Base-by-base conservation (phyloP, 2,329 filamentous ascomycete genomes). In the Parastagonospora avenae region DNA sequence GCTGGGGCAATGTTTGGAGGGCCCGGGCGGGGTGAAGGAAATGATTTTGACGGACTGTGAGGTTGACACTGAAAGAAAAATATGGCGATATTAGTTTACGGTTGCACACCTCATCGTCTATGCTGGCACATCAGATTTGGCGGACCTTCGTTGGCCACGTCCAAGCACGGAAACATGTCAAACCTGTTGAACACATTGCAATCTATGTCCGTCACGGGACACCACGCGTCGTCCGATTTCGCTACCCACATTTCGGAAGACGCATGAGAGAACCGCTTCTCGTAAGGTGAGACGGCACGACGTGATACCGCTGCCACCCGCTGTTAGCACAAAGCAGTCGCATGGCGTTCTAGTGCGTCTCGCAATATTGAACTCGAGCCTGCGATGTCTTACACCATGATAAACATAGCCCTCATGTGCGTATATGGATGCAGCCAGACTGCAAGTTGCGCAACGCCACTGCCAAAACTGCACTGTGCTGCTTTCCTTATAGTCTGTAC, bases 311-410 rank as follows among this genome's bases (percentile, higher is more conserved):
- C 35, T 42, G 32, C 30, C 41, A 42, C 31, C 54, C 48, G 41
- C 31, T 36, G 28, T 46, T 33, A 42, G 52, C 51, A 37, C 31
- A 46, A 48, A 24, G 24, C 42, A 27, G 40, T 42, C 46, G 57
- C 52, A 61, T 59, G 58, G 52, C 55, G 51, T 43, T 45, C 42
- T 50, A 39, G 55, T 54, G 52, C 28, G 11, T 57, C 55, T 46
- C 49, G 29, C 41, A 40, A 48, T 16, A 19, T 29, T 47, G 41
- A 46, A 40, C 38, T 24, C 5, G 19, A 24, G 19, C 19, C 19
- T 24, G 19, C 19, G 19, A 24, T 24, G 19, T 24, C 19, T 24
- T 24, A 24, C 19, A 24, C 19, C 19, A 24, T 24, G 19, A 24
- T 5, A 24, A 24, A 24, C 19, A 24, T 24, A 24, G 19, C 19